phyloP scores from a whole-genome alignment of 2,329 filamentous ascomycete species.

The Pyrenochaeta sp. region DNA sequence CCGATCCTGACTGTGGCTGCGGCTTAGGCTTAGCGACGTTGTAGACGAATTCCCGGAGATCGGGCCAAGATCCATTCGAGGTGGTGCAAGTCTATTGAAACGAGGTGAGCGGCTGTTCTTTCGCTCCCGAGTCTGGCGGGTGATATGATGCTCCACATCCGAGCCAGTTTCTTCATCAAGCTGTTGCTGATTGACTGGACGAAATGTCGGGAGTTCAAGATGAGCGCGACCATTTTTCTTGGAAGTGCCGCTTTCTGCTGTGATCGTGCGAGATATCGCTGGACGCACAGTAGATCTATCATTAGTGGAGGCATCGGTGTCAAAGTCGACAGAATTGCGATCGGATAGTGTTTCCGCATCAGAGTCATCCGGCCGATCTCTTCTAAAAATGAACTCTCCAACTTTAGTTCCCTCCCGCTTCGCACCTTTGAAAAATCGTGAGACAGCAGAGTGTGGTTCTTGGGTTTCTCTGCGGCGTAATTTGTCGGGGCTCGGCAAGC shows the following conservation, averaged over 20 bases:
- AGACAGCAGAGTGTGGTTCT: conserved; percentile 65
- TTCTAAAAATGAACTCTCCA: conserved; percentile 67
- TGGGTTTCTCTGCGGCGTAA: conserved; percentile 47
- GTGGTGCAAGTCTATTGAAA: conserved; percentile 57
- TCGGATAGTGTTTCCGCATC: conserved; percentile 57
- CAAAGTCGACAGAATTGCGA: conserved; percentile 52
- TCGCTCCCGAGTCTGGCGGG: conserved; percentile 51
- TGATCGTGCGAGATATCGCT: conserved; percentile 44
- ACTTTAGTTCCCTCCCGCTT: conserved; percentile 70
- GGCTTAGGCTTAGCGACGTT: conserved; percentile 33
- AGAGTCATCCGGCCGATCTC: conserved; percentile 58
- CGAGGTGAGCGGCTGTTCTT: conserved; percentile 51
- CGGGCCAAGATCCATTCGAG: conserved; percentile 57
- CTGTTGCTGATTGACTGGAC: conserved; percentile 36
- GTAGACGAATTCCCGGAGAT: conserved; percentile 35
- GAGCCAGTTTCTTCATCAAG: conserved; percentile 37
- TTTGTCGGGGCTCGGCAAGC: conserved; percentile 41
- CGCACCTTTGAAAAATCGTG: conserved; percentile 81
- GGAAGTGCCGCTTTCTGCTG: conserved; percentile 30
- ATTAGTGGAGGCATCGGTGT: conserved; percentile 33
- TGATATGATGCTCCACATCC: conserved; percentile 50
- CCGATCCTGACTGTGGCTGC: conserved; percentile 31
- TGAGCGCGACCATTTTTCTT: conserved; percentile 39
- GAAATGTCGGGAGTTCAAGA: conserved; percentile 48
- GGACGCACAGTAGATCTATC: conserved; percentile 21